Conservation (phyloP, 2,329 filamentous ascomycete species). For the Sclerotinia minor region DNA sequence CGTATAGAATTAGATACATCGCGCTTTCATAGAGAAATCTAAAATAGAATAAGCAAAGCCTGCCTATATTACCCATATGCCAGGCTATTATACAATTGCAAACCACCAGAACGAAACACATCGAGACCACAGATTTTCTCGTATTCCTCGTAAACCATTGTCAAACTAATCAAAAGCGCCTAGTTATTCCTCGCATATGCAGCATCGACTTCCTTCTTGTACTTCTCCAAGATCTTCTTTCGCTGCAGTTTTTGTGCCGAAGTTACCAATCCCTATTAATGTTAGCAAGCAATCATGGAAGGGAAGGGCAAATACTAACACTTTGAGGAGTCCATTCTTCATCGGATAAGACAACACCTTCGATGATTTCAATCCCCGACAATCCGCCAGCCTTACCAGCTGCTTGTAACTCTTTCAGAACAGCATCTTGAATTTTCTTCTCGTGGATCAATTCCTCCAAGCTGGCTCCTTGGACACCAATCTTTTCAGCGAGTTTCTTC, state of each 20-base stretch:
- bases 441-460: conserved; percentile 67
- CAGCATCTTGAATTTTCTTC: conserved; percentile 60
- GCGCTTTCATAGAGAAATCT: conserved; percentile 13
- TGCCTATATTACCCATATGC: conserved; percentile 18
- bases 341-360: conserved; percentile 74
- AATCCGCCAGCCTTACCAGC: conserved; percentile 67
- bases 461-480: conserved; percentile 63
- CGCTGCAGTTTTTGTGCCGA: conserved; percentile 73
- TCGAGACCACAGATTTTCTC: not conserved
- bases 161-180: not conserved
- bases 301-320: conserved; percentile 54
- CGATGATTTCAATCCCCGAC: conserved; percentile 69
- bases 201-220: conserved; percentile 58
- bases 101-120: conserved; percentile 15
- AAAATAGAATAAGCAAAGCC: conserved; percentile 16
- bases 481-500: conserved; percentile 57
- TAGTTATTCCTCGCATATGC: conserved; percentile 36
- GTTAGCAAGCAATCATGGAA: conserved; percentile 43
- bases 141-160: conserved; percentile 20
- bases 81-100: conserved; percentile 23
- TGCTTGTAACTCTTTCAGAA: conserved; percentile 67
- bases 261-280: conserved; percentile 59
- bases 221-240: conserved; percentile 63
- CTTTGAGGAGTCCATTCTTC: conserved; percentile 87
- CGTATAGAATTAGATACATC: not conserved